Base-by-base conservation (phyloP, 495 filamentous ascomycete species). In the Annulohypoxylon moriforme region DNA sequence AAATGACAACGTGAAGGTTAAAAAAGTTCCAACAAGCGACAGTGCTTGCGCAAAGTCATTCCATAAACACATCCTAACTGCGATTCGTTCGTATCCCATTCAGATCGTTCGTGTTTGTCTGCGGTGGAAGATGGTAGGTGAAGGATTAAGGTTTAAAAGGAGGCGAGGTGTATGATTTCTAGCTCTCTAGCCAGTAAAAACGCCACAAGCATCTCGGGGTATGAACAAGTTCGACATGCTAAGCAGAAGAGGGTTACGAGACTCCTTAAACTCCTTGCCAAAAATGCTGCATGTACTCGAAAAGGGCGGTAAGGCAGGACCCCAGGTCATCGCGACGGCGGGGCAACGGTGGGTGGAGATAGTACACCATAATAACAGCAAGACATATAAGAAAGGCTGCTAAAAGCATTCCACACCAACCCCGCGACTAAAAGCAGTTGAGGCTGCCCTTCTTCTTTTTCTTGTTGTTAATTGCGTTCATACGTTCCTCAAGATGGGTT, bases 391-490 rank as follows among this genome's bases (percentile, higher is more conserved):
- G 61, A 60, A 68, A 34, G 40, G 36, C 46, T 29, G 53, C 44
- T 14, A 38, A 38, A 55, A 36, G 38, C 53, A 56, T 25, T 16
- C 59, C 20, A 42, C 67, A 40, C 60, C 58, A 68, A 74, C 74
- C 13, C 53, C 36, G 57, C 63, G 33, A 68, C 76, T 91, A 99
- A 82, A 99, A 99, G 85, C 96, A 99, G 83, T 97, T 98, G 75
- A 99, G 89, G 31, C 91, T 93, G 76, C 93, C 91, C 89, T 96
- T 96, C 85, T 93, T 93, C 89, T 97, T 97, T 85, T 94, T 97
- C 83, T 94, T 94, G 79, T 88, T 89, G 77, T 89, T 91, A 76
- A 97, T 89, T n/a, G 89, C 91, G 65, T 92, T 90, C 95, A 99
- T 98, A 11, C 94, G 86, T 83, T 96, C 93, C 80, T 99, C 96